Evolutionary conservation across 176 grass and related monocot genomes (phyloP).

Genomic region (Carex parvula): DNA sequence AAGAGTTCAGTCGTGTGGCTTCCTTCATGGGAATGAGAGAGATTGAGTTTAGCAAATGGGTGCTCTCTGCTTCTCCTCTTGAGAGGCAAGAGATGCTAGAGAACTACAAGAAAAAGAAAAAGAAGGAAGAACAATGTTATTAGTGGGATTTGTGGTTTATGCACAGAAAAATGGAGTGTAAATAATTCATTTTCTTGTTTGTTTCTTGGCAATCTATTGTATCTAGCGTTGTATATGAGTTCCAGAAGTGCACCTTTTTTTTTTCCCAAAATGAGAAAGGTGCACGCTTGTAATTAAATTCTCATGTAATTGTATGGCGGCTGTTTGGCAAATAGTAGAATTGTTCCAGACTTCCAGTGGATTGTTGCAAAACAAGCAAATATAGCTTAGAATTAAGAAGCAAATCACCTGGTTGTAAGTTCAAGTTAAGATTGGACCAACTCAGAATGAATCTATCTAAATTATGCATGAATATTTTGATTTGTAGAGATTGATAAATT

Average conservation of each 20-base stretch:
- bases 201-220: neutral
- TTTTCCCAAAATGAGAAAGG: neutral
- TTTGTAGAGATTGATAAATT: too few species aligned
- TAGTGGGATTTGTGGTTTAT: neutral
- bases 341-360: neutral
- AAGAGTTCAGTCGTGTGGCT: constrained; percentile 62
- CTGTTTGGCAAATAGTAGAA: neutral
- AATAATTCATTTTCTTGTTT: neutral
- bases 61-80: constrained; percentile 52
- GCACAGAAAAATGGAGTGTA: neutral
- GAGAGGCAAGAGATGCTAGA: constrained; percentile 47
- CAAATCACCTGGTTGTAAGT: neutral
- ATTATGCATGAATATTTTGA: too few species aligned
- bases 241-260: neutral
- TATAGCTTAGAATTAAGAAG: neutral
- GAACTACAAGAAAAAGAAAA: constrained; percentile 63
- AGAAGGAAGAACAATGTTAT: neutral
- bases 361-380: neutral
- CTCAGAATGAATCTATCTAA: neutral
- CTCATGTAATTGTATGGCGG: neutral
- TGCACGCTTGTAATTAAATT: neutral
- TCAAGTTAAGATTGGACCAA: neutral
- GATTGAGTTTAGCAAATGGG: constrained; percentile 78
- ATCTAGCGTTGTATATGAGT: neutral
- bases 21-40: constrained; percentile 60